These are phyloP conservation scores for Kluyveromyces siamensis DNA, from an alignment of 805 yeast species.

Conservation along the genomic window DNA sequence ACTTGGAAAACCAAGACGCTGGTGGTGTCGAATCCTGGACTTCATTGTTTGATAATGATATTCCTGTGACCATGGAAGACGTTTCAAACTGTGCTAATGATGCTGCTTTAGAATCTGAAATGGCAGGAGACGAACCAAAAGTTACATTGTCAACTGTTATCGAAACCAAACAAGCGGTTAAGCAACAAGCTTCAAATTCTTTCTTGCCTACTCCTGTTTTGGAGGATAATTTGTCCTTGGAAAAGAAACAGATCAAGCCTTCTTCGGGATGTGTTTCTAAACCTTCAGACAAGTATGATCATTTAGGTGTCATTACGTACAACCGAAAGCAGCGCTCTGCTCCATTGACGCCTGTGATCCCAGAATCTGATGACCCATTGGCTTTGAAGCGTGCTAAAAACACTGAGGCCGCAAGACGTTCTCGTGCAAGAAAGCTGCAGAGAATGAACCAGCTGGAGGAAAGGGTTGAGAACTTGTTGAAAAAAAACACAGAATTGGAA, in stretches of 20 bases:
- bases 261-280: conserved; percentile 21
- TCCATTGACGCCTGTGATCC: conserved; percentile 65
- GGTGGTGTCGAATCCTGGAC: conserved; percentile 49
- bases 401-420: conserved; percentile 92
- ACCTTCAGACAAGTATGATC: conserved; percentile 41
- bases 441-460: conserved; percentile 77
- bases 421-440: conserved; percentile 87
- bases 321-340: conserved; percentile 65
- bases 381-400: conserved; percentile 88
- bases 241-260: background rate
- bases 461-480: conserved; percentile 56
- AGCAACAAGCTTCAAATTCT: conserved; percentile 8
- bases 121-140: background rate
- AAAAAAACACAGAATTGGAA: conserved; percentile 50
- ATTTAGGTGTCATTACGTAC: conserved; percentile 67
- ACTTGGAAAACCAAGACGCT: conserved; percentile 15
- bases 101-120: conserved; percentile 11
- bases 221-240: conserved; percentile 15
- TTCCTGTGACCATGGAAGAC: conserved; percentile 32
- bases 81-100: conserved; percentile 20
- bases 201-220: conserved; percentile 28
- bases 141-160: background rate
- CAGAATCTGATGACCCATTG: conserved; percentile 52
- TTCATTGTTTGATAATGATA: conserved; percentile 44
- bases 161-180: background rate